Percentiles rank a stretch among this genome's conserved stretches.
phyloP scores from a whole-genome alignment of 768 basidiomycete genomes.

The Polyporus arcularius region DNA sequence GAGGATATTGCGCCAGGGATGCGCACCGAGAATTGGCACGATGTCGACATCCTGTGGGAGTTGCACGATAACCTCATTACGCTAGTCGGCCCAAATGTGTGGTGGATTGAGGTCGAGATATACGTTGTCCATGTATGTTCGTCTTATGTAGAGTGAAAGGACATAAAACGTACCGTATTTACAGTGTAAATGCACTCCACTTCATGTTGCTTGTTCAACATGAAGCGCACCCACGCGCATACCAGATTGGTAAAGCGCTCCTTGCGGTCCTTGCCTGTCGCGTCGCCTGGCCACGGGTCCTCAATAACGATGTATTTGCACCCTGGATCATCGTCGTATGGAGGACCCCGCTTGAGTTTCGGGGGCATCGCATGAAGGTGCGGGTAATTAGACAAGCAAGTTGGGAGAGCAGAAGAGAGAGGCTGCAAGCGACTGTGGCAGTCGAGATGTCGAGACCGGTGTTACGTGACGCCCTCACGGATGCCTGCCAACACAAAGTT shows the following conservation, averaged over 20 bases:
- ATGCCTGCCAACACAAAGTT: too few species aligned
- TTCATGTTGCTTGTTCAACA: slow-evolving; percentile 16
- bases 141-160: not conserved
- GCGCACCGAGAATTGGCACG: slow-evolving; percentile 25
- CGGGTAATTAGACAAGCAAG: too few species aligned
- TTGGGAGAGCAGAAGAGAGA: too few species aligned
- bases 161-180: slow-evolving; percentile 24
- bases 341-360: slow-evolving; percentile 27
- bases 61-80: slow-evolving; percentile 26
- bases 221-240: slow-evolving; percentile 27
- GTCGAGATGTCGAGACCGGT: too few species aligned
- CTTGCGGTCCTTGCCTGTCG: slow-evolving; percentile 15
- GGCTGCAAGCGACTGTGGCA: too few species aligned
- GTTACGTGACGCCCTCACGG: too few species aligned
- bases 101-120: not conserved
- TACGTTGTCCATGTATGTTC: not conserved
- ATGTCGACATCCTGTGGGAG: slow-evolving; percentile 23
- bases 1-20: slow-evolving; percentile 25
- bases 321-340: slow-evolving; percentile 27
- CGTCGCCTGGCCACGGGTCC: slow-evolving; percentile 28
- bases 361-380: not conserved
- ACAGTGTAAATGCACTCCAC: slow-evolving; percentile 22
- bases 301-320: slow-evolving; percentile 31
- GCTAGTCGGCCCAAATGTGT: slow-evolving; percentile 5
- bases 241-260: slow-evolving; percentile 22